A percentile compares a stretch with the other conserved stretches of the same genome.
These are phyloP conservation scores for Fusarium siculi DNA, from an alignment of 2,329 filamentous ascomycete genomes.

Conservation along the genomic window DNA sequence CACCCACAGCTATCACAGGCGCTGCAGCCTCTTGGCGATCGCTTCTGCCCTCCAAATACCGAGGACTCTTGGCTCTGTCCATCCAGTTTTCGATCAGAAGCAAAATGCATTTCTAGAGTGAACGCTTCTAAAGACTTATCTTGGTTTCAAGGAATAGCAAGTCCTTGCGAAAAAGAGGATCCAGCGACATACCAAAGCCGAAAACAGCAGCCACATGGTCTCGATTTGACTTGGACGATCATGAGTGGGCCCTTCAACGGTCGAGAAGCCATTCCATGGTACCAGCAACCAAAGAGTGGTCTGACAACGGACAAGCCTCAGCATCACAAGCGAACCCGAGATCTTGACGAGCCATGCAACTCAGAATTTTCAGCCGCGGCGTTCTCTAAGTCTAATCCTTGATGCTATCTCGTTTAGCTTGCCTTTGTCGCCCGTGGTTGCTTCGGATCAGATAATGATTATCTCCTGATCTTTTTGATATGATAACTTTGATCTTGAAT, in stretches of 20 bases:
- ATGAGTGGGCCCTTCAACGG: constrained; percentile 27
- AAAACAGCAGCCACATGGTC: constrained; percentile 24
- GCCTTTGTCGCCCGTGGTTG: neutral
- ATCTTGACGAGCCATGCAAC: neutral
- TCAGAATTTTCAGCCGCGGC: constrained; percentile 11
- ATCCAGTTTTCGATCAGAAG: neutral
- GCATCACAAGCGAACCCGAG: constrained; percentile 1
- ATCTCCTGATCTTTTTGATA: constrained; percentile 34
- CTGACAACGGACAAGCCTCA: constrained; percentile 3
- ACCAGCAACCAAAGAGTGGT: constrained; percentile 2
- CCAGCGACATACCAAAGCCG: constrained; percentile 38
- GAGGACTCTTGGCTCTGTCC: neutral
- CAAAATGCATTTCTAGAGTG: neutral
- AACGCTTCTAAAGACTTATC: neutral
- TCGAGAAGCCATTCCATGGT: constrained; percentile 35
- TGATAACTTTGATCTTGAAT: constrained; percentile 34
- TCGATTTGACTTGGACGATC: constrained; percentile 5
- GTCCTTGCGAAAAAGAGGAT: constrained; percentile 18
- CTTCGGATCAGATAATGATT: constrained; percentile 25
- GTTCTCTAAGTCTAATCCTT: neutral
- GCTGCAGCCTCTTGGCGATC: constrained; percentile 36
- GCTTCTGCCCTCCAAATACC: neutral
- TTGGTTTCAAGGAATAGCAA: neutral
- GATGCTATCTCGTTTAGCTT: neutral
- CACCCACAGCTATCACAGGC: constrained; percentile 21